Conservation (phyloP, 352 stramenopile genomes). For the Detonula confervacea region DNA sequence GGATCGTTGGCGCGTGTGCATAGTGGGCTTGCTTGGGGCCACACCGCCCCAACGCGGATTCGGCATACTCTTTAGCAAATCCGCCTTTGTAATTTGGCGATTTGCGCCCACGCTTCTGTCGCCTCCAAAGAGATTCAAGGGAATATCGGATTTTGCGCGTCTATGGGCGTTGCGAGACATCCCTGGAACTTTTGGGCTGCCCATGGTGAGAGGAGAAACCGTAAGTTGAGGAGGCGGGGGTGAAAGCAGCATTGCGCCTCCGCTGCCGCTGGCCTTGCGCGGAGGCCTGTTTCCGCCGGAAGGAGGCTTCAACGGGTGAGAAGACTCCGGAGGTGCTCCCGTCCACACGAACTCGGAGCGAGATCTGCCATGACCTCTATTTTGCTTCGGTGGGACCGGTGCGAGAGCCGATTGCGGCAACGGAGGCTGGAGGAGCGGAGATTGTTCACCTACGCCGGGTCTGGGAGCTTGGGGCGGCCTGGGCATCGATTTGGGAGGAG, state of each 20-base stretch:
- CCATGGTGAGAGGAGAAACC: neutral
- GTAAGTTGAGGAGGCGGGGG: neutral
- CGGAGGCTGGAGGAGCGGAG: constrained; percentile 13
- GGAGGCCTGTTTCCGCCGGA: too few species aligned
- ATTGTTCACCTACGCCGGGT: constrained; percentile 16
- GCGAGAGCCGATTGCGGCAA: constrained; percentile 1
- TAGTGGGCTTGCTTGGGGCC: constrained; percentile 7
- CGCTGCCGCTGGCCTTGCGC: too few species aligned
- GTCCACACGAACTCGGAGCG: constrained; percentile 10
- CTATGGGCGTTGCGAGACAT: constrained; percentile 12
- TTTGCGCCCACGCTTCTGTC: neutral
- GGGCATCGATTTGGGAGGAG: too few species aligned
- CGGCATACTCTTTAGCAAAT: constrained; percentile 50
- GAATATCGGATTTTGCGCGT: constrained; percentile 39
- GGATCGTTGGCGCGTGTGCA: constrained; percentile 2
- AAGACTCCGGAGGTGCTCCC: neutral
- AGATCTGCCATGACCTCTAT: constrained; percentile 11
- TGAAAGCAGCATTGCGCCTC: constrained; percentile 5
- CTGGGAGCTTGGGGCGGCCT: constrained; percentile 25
- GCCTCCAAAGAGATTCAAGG: neutral
- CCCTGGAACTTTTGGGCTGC: neutral
- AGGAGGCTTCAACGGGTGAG: constrained; percentile 17
- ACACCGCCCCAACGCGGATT: constrained; percentile 45
- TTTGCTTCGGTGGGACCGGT: neutral
- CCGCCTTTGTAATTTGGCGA: constrained; percentile 30